phyloP scores from a whole-genome alignment of 257 asterid species.

The Rehmannia glutinosa region DNA sequence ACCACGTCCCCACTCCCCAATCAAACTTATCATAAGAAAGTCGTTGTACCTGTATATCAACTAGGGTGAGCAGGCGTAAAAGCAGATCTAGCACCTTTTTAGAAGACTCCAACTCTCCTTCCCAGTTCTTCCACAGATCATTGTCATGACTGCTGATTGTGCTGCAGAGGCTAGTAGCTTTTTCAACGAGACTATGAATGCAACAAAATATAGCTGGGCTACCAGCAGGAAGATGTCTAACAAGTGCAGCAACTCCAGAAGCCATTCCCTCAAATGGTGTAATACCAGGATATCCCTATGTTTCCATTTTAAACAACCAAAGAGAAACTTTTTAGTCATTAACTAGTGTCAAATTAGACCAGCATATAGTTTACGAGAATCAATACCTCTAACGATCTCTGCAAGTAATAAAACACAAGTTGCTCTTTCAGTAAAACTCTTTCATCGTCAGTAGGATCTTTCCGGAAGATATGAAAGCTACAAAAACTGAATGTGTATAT shows the following conservation, averaged over 20 bases:
- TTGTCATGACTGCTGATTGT: conserved; percentile 26
- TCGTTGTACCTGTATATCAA: conserved; percentile 74
- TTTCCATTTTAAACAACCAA: conserved; percentile 18
- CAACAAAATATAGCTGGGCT: conserved; percentile 75
- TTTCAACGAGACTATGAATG: conserved; percentile 60
- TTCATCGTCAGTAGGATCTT: conserved; percentile 56
- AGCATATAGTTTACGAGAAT: conserved; percentile 11
- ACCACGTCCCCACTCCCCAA: not conserved
- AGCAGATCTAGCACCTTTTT: conserved; percentile 78
- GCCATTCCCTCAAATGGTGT: conserved; percentile 94
- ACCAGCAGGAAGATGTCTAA: conserved; percentile 95
- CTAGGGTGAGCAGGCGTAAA: conserved; percentile 61
- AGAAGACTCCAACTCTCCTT: conserved; percentile 62
- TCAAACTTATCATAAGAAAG: not conserved
- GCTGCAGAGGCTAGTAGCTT: conserved; percentile 51
- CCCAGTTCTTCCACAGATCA: conserved; percentile 59
- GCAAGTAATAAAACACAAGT: conserved; percentile 77
- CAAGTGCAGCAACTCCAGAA: conserved; percentile 86
- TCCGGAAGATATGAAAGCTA: conserved; percentile 78
- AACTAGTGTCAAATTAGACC: conserved; percentile 10
- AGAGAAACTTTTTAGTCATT: not conserved
- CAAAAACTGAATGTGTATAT: conserved; percentile 82
- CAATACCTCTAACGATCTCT: conserved; percentile 81
- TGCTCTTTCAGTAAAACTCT: conserved; percentile 80
- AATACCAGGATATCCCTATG: conserved; percentile 70